These are phyloP conservation scores for Coniferiporia sulphurascens DNA, from an alignment of 1,284 basidiomycete species.

Conservation along the genomic window DNA sequence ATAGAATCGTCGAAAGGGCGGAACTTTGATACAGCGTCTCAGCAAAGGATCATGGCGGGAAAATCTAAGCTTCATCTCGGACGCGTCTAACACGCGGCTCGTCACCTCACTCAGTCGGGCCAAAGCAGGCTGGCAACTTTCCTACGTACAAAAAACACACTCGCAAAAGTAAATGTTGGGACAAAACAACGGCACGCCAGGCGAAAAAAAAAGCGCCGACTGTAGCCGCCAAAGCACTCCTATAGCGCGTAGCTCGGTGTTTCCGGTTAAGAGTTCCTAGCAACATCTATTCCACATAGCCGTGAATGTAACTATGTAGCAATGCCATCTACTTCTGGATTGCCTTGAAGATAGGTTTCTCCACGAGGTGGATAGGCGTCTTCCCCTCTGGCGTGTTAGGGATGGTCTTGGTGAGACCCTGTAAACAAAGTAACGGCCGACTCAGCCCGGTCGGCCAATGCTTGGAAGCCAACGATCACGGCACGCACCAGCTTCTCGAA, in stretches of 20 bases:
- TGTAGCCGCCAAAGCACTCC: no score
- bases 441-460: background rate
- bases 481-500: conserved; percentile 87
- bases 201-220: no score
- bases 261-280: background rate
- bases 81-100: background rate
- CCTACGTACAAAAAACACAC: background rate
- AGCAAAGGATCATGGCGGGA: background rate
- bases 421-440: conserved; percentile 6
- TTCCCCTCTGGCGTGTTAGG: conserved; percentile 86
- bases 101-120: background rate
- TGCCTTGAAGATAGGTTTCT: conserved; percentile 75
- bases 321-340: conserved; percentile 56
- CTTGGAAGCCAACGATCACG: conserved; percentile 8
- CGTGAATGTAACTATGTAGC: background rate
- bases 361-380: conserved; percentile 86
- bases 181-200: background rate
- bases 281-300: background rate
- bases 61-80: conserved; percentile 10
- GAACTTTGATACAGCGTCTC: background rate
- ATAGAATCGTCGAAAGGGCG: background rate
- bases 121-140: background rate
- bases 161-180: background rate
- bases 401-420: conserved; percentile 92
- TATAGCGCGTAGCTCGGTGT: no score